These are phyloP conservation scores for Metarhizium robertsii DNA, from an alignment of 2,329 filamentous ascomycete species.

Conservation along the genomic window DNA sequence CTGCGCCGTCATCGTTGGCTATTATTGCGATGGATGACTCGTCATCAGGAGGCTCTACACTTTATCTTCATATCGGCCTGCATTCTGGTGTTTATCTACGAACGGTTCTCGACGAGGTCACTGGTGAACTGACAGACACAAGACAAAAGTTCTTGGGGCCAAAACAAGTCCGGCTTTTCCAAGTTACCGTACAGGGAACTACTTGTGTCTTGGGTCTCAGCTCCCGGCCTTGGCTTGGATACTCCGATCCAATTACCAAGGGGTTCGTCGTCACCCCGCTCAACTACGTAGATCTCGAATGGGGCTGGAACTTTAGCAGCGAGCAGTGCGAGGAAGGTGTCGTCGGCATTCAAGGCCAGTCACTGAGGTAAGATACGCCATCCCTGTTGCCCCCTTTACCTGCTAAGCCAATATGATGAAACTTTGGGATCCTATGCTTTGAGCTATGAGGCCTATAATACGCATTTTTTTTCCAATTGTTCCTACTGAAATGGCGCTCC, in stretches of 20 bases:
- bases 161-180: conserved; percentile 81
- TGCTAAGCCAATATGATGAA: conserved; percentile 55
- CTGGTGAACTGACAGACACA: conserved; percentile 90
- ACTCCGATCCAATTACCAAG: conserved; percentile 78
- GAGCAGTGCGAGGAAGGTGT: conserved; percentile 90
- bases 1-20: conserved; percentile 76
- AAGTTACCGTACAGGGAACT: conserved; percentile 78
- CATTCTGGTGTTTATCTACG: conserved; percentile 93
- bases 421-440: conserved; percentile 47
- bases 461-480: conserved; percentile 69
- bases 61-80: conserved; percentile 93
- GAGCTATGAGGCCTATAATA: conserved; percentile 46
- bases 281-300: conserved; percentile 80
- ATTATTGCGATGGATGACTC: conserved; percentile 97
- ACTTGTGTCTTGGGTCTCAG: conserved; percentile 83
- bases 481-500: conserved; percentile 71
- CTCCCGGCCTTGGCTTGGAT: conserved; percentile 92
- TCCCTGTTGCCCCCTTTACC: conserved; percentile 19
- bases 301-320: conserved; percentile 93
- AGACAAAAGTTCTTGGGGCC: conserved; percentile 89
- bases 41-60: conserved; percentile 74
- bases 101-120: conserved; percentile 89
- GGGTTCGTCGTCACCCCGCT: conserved; percentile 88
- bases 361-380: conserved; percentile 57
- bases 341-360: conserved; percentile 86